Base-by-base conservation (phyloP, 208 protist genomes). In the Strigomonas culicis region DNA sequence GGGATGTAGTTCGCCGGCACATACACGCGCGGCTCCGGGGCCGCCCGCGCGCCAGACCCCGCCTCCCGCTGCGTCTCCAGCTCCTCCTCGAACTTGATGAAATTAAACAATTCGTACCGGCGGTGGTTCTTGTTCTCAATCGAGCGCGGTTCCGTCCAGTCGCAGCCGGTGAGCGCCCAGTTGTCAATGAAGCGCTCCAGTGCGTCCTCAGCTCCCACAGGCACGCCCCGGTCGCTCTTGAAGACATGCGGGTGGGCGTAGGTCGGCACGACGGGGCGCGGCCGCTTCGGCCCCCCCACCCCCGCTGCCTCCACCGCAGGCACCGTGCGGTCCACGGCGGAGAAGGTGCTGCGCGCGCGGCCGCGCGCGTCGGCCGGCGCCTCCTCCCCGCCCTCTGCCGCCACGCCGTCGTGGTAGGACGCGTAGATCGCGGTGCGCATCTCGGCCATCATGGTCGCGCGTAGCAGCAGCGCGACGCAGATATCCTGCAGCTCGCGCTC, bases 401-500 rank as follows among this genome's bases (percentile, higher is more conserved):
- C 81, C 17, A 44, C 56, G 3, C 47, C 31, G 22, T 72, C 75
- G 1, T 46, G 31, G 74, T 91, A 92, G 86, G 86, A 95, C 7
- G 22, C 4, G 44, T 86, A 82, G 15, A 95, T 34, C 64, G 93
- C 86, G 0, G 56, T 27, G 2, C 84, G 80, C 86, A 95, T 93
- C 17, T 75, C 83, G 1, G 67, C 63, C 0, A 75, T 73, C 1
- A 77, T 51, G 1, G 82, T 76, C 24, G 78, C 73, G 27, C 86
- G 79, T 3, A 95, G 72, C 7, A 92, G 43, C 11, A 93, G 63
- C 11, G 86, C 86, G 0, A 86, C 90, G 32, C 73, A 68, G 55
- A 93, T 90, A 58, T 95, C 90, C 41, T 82, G 74, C 73, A 95
- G 70, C 72, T 93, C 82, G 36, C 72, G 69, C 65, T 89, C 77